phyloP scores from a whole-genome alignment of 176 grass and related monocot genomes.

The Carex scoparia region DNA sequence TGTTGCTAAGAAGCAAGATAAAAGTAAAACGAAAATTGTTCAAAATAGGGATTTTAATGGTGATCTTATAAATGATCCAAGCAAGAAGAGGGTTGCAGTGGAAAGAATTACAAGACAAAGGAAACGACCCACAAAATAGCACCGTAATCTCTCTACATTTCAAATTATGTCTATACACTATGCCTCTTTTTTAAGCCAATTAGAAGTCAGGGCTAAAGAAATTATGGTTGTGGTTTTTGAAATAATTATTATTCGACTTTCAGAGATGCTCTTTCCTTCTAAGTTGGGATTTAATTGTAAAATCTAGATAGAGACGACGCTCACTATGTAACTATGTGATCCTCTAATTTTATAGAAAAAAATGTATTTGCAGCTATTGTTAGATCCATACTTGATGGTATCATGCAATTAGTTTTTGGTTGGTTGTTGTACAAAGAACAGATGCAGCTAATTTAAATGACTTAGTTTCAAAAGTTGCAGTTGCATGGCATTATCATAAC shows the following conservation, averaged over 20 bases:
- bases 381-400: neutral
- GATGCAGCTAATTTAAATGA: neutral
- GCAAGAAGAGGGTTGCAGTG: conserved; percentile 2
- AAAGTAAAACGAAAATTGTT: conserved; percentile 3
- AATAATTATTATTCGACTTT: neutral
- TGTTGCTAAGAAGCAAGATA: conserved; percentile 12
- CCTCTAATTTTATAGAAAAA: neutral
- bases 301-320: neutral
- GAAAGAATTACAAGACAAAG: neutral
- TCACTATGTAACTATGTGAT: neutral
- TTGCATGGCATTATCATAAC: neutral
- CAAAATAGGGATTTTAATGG: neutral
- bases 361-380: neutral
- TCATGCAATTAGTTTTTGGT: neutral
- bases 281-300: neutral
- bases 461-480: neutral
- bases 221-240: neutral
- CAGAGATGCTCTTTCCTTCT: neutral
- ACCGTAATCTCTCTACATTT: neutral
- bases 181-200: neutral
- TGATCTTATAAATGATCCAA: conserved; percentile 12
- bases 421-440: neutral
- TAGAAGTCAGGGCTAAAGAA: neutral
- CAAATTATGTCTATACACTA: neutral
- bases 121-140: neutral